Evolutionary conservation across 192 early-diverging fungal species (phyloP).

Genomic region (Podila verticillata): DNA sequence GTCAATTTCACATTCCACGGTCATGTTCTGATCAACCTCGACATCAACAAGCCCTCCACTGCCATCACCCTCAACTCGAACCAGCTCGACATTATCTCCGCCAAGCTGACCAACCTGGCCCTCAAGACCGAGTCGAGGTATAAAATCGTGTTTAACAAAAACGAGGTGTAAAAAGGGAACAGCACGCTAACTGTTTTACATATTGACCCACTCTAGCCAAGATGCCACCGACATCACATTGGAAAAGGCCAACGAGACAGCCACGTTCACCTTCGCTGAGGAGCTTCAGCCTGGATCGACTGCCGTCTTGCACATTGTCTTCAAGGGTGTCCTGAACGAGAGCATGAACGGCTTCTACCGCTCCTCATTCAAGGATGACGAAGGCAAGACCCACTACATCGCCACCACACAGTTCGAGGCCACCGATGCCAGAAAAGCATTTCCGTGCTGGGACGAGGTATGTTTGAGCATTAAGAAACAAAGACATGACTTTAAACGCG

Average conservation of each 20-base stretch:
- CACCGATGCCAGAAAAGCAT: slow-evolving; percentile 87
- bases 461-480: no score
- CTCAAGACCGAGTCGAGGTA: slow-evolving; percentile 68
- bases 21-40: slow-evolving; percentile 55
- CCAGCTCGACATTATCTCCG: slow-evolving; percentile 72
- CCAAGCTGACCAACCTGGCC: slow-evolving; percentile 51
- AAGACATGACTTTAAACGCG: not conserved
- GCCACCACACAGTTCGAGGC: slow-evolving; percentile 97
- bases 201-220: slow-evolving; percentile 12
- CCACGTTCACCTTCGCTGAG: slow-evolving; percentile 69
- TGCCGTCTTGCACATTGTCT: slow-evolving; percentile 65
- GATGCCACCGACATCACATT: slow-evolving; percentile 56
- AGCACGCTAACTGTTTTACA: no score
- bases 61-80: slow-evolving; percentile 73
- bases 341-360: slow-evolving; percentile 97
- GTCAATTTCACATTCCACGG: slow-evolving; percentile 85
- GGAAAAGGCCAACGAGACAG: slow-evolving; percentile 57
- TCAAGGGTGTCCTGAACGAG: slow-evolving; percentile 79
- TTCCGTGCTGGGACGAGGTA: slow-evolving; percentile 98
- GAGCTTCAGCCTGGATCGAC: slow-evolving; percentile 58
- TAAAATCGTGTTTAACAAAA: not conserved
- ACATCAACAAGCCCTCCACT: slow-evolving; percentile 69
- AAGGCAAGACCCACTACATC: slow-evolving; percentile 69
- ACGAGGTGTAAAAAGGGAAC: no score
- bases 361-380: slow-evolving; percentile 64